Base-by-base conservation (phyloP, 1,139 yeast genomes). In the Scheffersomyces segobiensis region DNA sequence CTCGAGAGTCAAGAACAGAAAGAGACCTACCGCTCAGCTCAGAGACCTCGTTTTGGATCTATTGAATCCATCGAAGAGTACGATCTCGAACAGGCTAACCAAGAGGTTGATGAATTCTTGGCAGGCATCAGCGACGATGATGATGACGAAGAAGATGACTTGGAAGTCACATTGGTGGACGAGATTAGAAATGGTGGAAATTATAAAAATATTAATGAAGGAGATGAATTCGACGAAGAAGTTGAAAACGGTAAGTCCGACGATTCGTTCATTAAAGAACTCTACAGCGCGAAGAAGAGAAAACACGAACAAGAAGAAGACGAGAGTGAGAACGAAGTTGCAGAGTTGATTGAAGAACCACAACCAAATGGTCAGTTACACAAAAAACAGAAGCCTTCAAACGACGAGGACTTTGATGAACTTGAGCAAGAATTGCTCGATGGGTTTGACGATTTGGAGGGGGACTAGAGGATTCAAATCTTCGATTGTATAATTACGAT, bases 61-160 rank as follows among this genome's bases (percentile, higher is more conserved):
- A 62, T 72, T 6, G 68, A 72, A 3, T 67, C 77, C 0, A 65
- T 77, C 51, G 80, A 77, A 57, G 80, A 74, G 53, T 79, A 79
- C 61, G 81, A 85, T 60, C 81, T 85, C 71, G 84, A 80, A 53
- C 87, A 83, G 49, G 85, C 87, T 24, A 83, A 82, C 61, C 84
- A 82, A 59, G 89, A 86, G 64, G 85, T 86, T 56, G 87, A 84
- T 58, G 88, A 85, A 59, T 86, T 86, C 66, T 72, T 85, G 63
- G 88, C 87, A 0, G 86, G 82, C 46, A 76, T 81, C 52, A 80
- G 83, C 56, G 87, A 82, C 7, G 87, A 78, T 39, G 84, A 79
- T 14, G 83, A 77, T 17, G 80, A 70, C 0, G 79, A 70, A 1
- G 75, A 70, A 63, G 78, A 66, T 60, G 80, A 58, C 63, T 74